These are phyloP conservation scores for Stipa capillata DNA, from an alignment of 176 grass and related monocot genomes.

Conservation along the genomic window DNA sequence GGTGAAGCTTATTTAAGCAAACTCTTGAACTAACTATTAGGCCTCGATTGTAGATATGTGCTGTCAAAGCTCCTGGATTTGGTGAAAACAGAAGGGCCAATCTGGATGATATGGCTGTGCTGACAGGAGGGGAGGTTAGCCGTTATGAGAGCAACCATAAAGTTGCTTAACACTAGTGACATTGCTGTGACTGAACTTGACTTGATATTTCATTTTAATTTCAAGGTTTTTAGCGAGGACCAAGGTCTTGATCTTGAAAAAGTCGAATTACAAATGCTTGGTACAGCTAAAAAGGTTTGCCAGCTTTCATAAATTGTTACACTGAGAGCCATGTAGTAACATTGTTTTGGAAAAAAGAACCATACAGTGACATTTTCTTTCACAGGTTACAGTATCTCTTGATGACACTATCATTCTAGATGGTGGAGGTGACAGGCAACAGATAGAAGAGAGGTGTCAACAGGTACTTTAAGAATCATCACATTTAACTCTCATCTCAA, in stretches of 20 bases:
- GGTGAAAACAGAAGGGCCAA: constrained; percentile 87
- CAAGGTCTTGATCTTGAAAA: constrained; percentile 63
- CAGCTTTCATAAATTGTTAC: constrained; percentile 10
- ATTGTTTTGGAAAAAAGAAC: not conserved
- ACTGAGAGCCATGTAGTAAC: not conserved
- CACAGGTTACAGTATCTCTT: constrained; percentile 83
- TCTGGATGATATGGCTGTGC: constrained; percentile 84
- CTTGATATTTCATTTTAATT: constrained; percentile 27
- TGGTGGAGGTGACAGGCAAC: constrained; percentile 74
- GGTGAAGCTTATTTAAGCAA: constrained; percentile 17
- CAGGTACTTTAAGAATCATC: constrained; percentile 41
- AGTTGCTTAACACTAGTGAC: not conserved
- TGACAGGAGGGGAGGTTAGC: constrained; percentile 83
- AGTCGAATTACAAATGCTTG: constrained; percentile 76
- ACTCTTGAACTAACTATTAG: constrained; percentile 3
- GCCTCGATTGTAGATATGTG: constrained; percentile 62
- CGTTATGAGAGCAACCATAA: not conserved
- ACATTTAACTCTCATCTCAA: not conserved
- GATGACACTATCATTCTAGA: constrained; percentile 80
- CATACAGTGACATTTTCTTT: constrained; percentile 19
- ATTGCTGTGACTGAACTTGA: constrained; percentile 7
- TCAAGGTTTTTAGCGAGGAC: constrained; percentile 79
- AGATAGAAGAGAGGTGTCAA: constrained; percentile 74
- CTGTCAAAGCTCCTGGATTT: constrained; percentile 95
- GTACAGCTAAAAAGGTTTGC: constrained; percentile 89